These are phyloP conservation scores for Glaciozyma martinii DNA, from an alignment of 768 basidiomycete genomes.

Conservation along the genomic window DNA sequence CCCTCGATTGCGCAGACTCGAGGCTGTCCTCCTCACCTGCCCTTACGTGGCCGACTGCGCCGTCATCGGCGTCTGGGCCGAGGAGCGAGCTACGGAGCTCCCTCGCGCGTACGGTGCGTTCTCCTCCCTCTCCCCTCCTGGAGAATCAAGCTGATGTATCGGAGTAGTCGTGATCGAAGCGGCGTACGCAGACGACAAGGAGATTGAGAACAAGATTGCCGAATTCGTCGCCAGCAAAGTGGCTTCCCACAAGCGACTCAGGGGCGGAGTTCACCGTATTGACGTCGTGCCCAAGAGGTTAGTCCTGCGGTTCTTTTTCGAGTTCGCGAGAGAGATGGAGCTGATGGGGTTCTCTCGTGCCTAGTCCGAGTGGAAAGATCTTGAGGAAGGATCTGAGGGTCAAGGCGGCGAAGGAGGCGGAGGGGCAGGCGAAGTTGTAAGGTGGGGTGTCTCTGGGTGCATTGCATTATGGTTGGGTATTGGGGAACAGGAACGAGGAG, in stretches of 20 bases:
- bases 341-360: not conserved
- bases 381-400: conserved; percentile 66
- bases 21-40: conserved; percentile 24
- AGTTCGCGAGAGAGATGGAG: not conserved
- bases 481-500: no score
- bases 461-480: no score
- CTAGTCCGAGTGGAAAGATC: conserved; percentile 79
- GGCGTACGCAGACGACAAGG: conserved; percentile 1
- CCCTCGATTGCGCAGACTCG: conserved; percentile 16
- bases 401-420: conserved; percentile 52
- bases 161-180: conserved; percentile 10
- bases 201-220: conserved; percentile 8
- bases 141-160: not conserved
- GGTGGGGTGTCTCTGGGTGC: no score
- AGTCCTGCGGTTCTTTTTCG: conserved; percentile 22
- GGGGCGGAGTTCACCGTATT: conserved; percentile 25
- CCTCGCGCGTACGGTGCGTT: conserved; percentile 31
- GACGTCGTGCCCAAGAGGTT: conserved; percentile 42
- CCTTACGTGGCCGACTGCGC: conserved; percentile 30
- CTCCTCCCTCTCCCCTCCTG: not conserved
- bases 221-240: conserved; percentile 22
- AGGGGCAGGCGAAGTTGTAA: not conserved
- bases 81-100: conserved; percentile 31
- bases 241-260: conserved; percentile 29
- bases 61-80: conserved; percentile 29